Base-by-base conservation (phyloP, 768 basidiomycete genomes). In the Cubamyces lactineus region DNA sequence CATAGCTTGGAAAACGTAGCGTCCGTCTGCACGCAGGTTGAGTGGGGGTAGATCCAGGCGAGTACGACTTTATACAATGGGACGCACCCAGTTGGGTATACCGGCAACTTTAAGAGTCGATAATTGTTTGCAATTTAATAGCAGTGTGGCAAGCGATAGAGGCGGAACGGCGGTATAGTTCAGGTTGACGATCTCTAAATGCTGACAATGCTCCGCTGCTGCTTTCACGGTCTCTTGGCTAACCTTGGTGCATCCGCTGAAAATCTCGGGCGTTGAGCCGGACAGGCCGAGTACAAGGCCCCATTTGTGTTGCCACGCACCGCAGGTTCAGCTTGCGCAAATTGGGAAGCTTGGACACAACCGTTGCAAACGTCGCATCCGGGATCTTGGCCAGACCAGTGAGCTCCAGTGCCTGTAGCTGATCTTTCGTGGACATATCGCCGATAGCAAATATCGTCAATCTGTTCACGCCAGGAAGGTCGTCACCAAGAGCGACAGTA, bases 41-140 rank as follows among this genome's bases (percentile, higher is more conserved):
- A n/a, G 23, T 46, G 50, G 54, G 28, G 47, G 40, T 7, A n/a
- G 19, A 28, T n/a, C n/a, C 47, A 30, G 21, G 39, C 9, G 40
- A 6, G 16, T 21, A 30, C 9, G 2, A 45, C 1, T 40, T 13
- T 53, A 28, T 28, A 42, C 7, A 9, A 11, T 30, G 40, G 34
- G 24, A 73, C 80, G 68, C 56, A 82, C 89, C 84, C 87, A 86
- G 66, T 79, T 86, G 13, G 76, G 71, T 56, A 89, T 80, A 5
- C 84, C 86, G 3, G 88, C 86, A 5, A 86, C 71, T 68, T 90
- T 90, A 43, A 90, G 69, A 0, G 84, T 80, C 66, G 84, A 77
- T 17, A 90, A 63, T 9, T 75, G 66, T 21, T 67, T 65, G 60
- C 81, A 79, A 49, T 69, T 72, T 4, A 73, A 67, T 0, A 86